Conservation (phyloP, 371 early-diverging fungal species). For the Mortierella sp. region DNA sequence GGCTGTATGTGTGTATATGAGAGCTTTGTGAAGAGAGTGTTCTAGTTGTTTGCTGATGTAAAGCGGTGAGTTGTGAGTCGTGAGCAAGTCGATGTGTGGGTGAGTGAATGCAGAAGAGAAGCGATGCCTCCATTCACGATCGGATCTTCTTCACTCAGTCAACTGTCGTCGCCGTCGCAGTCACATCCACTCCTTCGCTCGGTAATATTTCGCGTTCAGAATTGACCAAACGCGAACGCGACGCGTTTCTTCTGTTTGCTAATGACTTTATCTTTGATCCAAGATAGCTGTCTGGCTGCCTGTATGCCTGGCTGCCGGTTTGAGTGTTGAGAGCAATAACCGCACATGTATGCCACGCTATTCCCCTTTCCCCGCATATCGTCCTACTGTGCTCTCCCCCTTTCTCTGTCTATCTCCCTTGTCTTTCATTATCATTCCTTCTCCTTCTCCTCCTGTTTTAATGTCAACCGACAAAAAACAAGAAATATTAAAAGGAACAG, state of each 20-base stretch:
- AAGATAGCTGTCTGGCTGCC: not conserved
- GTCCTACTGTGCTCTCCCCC: not conserved
- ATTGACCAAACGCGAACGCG: conserved; percentile 3
- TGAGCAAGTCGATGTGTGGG: not conserved
- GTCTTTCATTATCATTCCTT: not conserved
- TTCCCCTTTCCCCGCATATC: not conserved
- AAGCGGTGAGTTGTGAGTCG: not conserved
- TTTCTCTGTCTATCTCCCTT: conserved; percentile 9
- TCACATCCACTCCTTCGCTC: not conserved
- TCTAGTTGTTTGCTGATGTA: not conserved
- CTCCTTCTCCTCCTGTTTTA: not conserved
- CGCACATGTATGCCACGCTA: not conserved
- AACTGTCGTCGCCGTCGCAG: not conserved
- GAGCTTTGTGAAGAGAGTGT: not conserved
- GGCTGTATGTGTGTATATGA: not conserved
- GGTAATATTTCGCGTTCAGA: not conserved
- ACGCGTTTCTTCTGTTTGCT: not conserved
- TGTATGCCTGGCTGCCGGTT: not conserved
- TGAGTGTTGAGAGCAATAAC: not conserved
- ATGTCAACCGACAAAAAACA: not conserved
- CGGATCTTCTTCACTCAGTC: not conserved
- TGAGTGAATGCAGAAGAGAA: not conserved
- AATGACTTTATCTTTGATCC: not conserved
- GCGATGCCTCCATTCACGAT: not conserved
- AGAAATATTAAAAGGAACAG: not conserved